Base-by-base conservation (phyloP, 768 basidiomycete species). In the Leccinum truebloodii region DNA sequence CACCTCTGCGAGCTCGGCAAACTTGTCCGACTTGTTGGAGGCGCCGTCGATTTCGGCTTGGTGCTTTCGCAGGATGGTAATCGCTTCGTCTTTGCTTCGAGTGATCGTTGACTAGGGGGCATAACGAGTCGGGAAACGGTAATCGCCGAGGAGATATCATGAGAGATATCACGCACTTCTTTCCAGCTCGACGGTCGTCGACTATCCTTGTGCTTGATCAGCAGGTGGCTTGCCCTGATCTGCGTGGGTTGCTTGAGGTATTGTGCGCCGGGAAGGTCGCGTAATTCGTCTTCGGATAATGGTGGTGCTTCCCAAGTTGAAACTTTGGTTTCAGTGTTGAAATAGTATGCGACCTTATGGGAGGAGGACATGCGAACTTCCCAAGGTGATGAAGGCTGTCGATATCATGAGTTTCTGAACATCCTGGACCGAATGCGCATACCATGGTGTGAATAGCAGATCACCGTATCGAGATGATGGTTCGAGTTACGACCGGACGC, bases 161-260 rank as follows among this genome's bases (percentile, higher is more conserved):
- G 52, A 52, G 14, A 39, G 22, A 49, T 18, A 22, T 24, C 61
- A 73, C 85, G 58, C 66, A 88, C 91, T 80, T 91, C 89, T 73
- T 90, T 90, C 90, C 91, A 92, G 72, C 90, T 92, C 46, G 89
- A 84, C 35, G 91, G 87, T 28, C 90, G 80, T 61, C 91, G 78
- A 71, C 91, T 92, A 5, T 81, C 89, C 54, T 78, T 80, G 76
- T 98, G 95, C 78, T 99, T 99, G 63, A 98, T 88, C 59, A 99
- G 77, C 62, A 99, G 79, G 79, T 99, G 97, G 70, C 93, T 94
- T n/a, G 95, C 96, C 54, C 94, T 85, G 41, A 97, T 92, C 75
- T 90, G 81, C 20, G 77, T 80, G 18, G 79, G 68, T 30, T 69
- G 72, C 34, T 62, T 55, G 51, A 82, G 81, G 69, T 85, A 76